Percentiles rank a stretch among this genome's conserved stretches.
phyloP scores from a whole-genome alignment of 2,329 filamentous ascomycete genomes.

The Meredithiella fracta region DNA sequence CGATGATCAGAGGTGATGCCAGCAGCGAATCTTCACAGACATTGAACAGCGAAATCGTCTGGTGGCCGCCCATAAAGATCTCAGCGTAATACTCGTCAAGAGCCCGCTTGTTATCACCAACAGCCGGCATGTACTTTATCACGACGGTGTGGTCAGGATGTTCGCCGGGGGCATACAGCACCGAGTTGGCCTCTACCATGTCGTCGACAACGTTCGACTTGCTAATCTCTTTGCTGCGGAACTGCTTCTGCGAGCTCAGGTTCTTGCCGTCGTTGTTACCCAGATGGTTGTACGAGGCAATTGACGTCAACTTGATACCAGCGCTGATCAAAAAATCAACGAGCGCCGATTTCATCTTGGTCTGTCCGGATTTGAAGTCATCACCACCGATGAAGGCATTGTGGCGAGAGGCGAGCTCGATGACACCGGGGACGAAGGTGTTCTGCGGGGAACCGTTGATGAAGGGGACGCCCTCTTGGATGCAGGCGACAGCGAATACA shows the following conservation, averaged over 20 bases:
- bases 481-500: slow-evolving; percentile 86
- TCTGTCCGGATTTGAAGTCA: slow-evolving; percentile 99
- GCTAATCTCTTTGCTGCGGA: slow-evolving; percentile 98
- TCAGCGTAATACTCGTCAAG: slow-evolving; percentile 98
- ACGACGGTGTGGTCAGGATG: slow-evolving; percentile 97
- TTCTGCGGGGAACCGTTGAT: slow-evolving; percentile 99
- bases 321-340: slow-evolving; percentile 98
- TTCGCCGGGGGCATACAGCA: slow-evolving; percentile 82
- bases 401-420: slow-evolving; percentile 76
- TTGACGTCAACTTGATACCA: slow-evolving; percentile 95
- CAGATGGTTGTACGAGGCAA: slow-evolving; percentile 97
- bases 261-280: slow-evolving; percentile 99
- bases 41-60: slow-evolving; percentile 96
- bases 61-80: slow-evolving; percentile 97
- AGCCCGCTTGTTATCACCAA: slow-evolving; percentile 97
- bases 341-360: slow-evolving; percentile 99
- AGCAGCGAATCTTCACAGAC: slow-evolving; percentile 97
- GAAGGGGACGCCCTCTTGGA: slow-evolving; percentile 79
- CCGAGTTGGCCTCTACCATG: slow-evolving; percentile 91
- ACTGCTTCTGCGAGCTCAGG: slow-evolving; percentile 90
- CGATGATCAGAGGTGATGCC: slow-evolving; percentile 91
- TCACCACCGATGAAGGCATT: slow-evolving; percentile 88
- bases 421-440: slow-evolving; percentile 88
- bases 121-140: slow-evolving; percentile 99
- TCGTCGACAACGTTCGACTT: slow-evolving; percentile 99